Conservation (phyloP, 73 alveolate species). For the Blepharisma japonicum region DNA sequence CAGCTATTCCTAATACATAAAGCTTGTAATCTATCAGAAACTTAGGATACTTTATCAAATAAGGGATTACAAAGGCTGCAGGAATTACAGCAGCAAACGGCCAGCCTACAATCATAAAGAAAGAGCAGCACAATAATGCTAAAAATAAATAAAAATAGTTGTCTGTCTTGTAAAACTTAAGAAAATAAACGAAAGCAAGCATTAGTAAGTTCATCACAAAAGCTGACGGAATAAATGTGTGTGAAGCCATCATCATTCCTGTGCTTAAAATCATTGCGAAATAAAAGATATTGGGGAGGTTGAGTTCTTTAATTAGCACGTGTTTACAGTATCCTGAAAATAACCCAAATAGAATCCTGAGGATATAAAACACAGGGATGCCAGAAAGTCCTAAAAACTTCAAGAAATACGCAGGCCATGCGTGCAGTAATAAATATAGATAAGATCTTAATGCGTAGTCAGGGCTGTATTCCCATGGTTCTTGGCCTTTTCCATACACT, state of each 20-base stretch:
- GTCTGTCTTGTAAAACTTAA: not conserved
- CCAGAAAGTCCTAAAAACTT: not conserved
- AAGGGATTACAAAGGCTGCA: conserved; percentile 17
- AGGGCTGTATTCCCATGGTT: conserved; percentile 38
- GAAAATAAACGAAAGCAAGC: not conserved
- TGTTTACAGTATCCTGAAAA: not conserved
- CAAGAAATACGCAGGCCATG: not conserved
- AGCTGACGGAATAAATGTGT: conserved; percentile 14
- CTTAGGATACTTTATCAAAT: not conserved
- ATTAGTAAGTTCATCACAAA: not conserved
- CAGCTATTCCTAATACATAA: not conserved
- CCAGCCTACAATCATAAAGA: conserved; percentile 33
- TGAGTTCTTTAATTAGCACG: not conserved
- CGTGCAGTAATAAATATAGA: conserved; percentile 5
- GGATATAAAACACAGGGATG: not conserved
- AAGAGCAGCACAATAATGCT: conserved; percentile 24
- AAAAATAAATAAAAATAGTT: not conserved
- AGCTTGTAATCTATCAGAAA: not conserved
- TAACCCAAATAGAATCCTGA: not conserved
- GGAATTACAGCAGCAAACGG: conserved; percentile 30
- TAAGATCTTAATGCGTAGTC: conserved; percentile 34
- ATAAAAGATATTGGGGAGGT: not conserved
- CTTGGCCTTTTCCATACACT: conserved; percentile 23
- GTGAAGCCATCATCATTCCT: conserved; percentile 18
- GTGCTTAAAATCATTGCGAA: not conserved